Conservation (phyloP, 768 basidiomycete genomes). For the Tephrocybe rancida region DNA sequence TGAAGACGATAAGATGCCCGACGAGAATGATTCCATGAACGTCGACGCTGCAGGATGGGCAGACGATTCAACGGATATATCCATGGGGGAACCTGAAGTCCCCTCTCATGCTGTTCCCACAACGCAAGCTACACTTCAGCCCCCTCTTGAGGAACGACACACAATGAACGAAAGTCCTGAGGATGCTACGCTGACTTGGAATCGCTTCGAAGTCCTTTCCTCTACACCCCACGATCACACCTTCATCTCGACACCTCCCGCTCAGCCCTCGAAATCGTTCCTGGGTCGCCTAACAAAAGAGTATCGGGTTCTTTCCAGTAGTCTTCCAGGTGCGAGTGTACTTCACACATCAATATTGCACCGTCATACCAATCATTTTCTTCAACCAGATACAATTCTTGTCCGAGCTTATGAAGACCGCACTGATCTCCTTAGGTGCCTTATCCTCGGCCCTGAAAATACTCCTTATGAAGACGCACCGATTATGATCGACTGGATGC, state of each 20-base stretch:
- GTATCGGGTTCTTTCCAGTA: conserved; percentile 76
- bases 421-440: conserved; percentile 79
- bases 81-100: background rate
- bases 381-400: conserved; percentile 71
- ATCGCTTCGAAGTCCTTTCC: conserved; percentile 79
- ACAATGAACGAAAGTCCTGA: background rate
- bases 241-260: conserved; percentile 62
- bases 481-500: conserved; percentile 93
- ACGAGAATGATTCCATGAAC: conserved; percentile 21
- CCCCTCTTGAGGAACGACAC: background rate
- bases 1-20: conserved; percentile 26
- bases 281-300: conserved; percentile 79
- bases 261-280: conserved; percentile 74
- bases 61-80: conserved; percentile 11
- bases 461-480: conserved; percentile 96
- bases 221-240: conserved; percentile 83
- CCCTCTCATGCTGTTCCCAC: background rate
- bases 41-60: conserved; percentile 19
- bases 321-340: conserved; percentile 73
- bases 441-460: conserved; percentile 92
- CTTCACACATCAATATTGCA: background rate
- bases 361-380: background rate
- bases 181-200: conserved; percentile 57
- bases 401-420: conserved; percentile 92
- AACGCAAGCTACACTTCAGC: background rate